Conservation (phyloP, 345 rosid species). For the Linum trigynum region DNA sequence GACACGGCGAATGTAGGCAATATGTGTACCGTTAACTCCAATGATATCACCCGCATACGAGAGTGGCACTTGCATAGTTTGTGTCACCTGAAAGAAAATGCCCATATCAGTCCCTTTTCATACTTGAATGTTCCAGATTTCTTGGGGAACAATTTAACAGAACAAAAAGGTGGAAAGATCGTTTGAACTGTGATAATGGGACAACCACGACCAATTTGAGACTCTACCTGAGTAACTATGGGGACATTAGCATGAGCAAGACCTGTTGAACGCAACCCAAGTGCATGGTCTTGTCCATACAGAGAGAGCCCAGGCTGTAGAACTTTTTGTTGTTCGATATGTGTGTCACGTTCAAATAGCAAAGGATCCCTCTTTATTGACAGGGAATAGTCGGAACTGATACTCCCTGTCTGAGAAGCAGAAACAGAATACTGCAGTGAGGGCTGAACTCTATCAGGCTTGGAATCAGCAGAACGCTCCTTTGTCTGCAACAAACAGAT, state of each 20-base stretch:
- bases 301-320: constrained; percentile 45
- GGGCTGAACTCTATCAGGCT: constrained; percentile 32
- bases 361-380: constrained; percentile 46
- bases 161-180: neutral
- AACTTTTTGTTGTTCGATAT: constrained; percentile 31
- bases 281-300: constrained; percentile 48
- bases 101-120: too few relatives aligned
- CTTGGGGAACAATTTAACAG: neutral
- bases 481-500: constrained; percentile 39
- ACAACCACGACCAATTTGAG: neutral
- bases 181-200: neutral
- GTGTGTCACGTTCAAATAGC: constrained; percentile 45
- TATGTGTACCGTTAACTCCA: constrained; percentile 63
- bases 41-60: constrained; percentile 77
- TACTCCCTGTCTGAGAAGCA: constrained; percentile 21
- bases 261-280: constrained; percentile 40
- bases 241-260: constrained; percentile 45
- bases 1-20: constrained; percentile 59
- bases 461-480: constrained; percentile 41
- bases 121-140: neutral
- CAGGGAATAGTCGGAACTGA: constrained; percentile 36
- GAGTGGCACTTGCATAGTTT: constrained; percentile 76
- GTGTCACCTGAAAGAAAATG: constrained; percentile 39
- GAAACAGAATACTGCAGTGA: constrained; percentile 23
- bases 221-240: constrained; percentile 49